phyloP scores from a whole-genome alignment of 2,329 filamentous ascomycete genomes.

The Cordyceps farinosa region DNA sequence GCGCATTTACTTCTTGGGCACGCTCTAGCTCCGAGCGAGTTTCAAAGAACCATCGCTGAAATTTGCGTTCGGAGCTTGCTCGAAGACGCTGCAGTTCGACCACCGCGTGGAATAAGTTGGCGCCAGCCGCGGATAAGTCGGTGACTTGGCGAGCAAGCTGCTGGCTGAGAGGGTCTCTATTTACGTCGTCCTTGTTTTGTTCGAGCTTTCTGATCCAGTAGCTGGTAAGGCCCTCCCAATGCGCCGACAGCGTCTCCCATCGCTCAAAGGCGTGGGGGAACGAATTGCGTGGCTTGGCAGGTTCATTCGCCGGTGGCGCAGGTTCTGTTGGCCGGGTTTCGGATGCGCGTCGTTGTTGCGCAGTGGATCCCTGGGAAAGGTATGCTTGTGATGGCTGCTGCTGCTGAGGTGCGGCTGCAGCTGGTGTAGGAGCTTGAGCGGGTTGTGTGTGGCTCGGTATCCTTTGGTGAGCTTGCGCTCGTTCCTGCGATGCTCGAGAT shows the following conservation, averaged over 20 bases:
- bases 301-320: constrained; percentile 18
- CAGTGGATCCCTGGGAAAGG: constrained; percentile 17
- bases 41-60: constrained; percentile 98
- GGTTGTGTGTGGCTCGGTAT: constrained; percentile 17
- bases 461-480: constrained; percentile 10
- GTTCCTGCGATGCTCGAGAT: constrained; percentile 8
- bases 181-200: constrained; percentile 82
- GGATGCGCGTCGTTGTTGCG: constrained; percentile 20
- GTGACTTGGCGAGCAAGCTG: constrained; percentile 93
- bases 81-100: constrained; percentile 92
- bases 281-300: constrained; percentile 56
- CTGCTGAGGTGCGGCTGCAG: neutral
- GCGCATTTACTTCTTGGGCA: constrained; percentile 74
- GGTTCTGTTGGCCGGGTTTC: constrained; percentile 22
- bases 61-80: constrained; percentile 94
- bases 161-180: constrained; percentile 75
- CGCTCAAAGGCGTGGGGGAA: constrained; percentile 97
- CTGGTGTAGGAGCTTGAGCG: neutral
- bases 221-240: constrained; percentile 95
- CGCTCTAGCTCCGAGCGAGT: constrained; percentile 85
- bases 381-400: constrained; percentile 16
- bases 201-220: constrained; percentile 96
- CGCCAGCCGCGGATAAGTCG: constrained; percentile 93
- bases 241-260: constrained; percentile 94
- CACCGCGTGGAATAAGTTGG: constrained; percentile 95